Base-by-base conservation (phyloP, 2,329 filamentous ascomycete genomes). In the Xylariaceae sp. region DNA sequence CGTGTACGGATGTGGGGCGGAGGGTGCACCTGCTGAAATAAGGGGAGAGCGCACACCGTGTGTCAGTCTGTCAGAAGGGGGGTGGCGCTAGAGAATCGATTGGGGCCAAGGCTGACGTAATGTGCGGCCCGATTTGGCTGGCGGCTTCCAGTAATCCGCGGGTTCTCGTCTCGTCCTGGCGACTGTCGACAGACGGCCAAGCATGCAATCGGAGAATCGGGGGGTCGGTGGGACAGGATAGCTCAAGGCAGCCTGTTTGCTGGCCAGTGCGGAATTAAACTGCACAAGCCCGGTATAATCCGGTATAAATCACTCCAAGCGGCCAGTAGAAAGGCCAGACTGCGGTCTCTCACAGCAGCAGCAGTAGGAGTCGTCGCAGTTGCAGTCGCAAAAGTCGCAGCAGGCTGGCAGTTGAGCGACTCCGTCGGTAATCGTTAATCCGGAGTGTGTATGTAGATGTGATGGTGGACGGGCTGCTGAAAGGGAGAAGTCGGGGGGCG, bases 81-180 rank as follows among this genome's bases (percentile, higher is more conserved):
- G 2, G 68, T 65, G 66, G 66, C 65, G 60, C 65, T 63, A 55
- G 64, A 66, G 61, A 58, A 53, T 55, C 66, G 64, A 44, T 51
- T 51, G 65, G 64, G 61, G 60, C 58, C 68, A 63, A 68, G 67
- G 68, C 67, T 72, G 70, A 71, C 70, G 71, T 72, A 73, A 72
- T 66, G 57, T n/a, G 51, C 30, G 52, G 58, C 23, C 34, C 58
- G 54, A 54, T 15, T 34, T 49, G 51, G 51, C 55, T 55, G 49
- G 57, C 39, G 34, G 53, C n/a, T 30, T 59, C 62, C 49, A 48
- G 62, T 53, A 54, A 60, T 51, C 57, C 23, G 23, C 23, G 23
- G 23, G 23, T 30, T 30, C 4, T 30, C 23, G 23, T 64, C 58
- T 59, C 54, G 62, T 34, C 17, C 13, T 60, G 52, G 35, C 30